Evolutionary conservation across 192 early-diverging fungal genomes (phyloP), one percentile per base, ranked within the genome.

Genomic region (Obelidium mucronatum): DNA sequence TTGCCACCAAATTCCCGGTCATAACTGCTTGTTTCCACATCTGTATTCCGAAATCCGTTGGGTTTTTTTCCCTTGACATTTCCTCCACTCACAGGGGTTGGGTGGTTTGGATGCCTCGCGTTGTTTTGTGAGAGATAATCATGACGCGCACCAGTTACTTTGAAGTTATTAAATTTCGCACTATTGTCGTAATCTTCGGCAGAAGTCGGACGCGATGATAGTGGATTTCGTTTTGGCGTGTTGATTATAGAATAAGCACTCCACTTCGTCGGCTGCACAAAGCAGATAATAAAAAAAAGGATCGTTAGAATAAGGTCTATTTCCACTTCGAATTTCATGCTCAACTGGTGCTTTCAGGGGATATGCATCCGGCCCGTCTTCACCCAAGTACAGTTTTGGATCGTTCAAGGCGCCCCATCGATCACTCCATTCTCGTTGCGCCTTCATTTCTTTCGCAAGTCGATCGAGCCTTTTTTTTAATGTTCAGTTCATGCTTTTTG

Each of bases 181-280:
- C n/a, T n/a, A n/a, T 55, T 58, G 1, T 8, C n/a, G n/a, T 55
- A 15, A 19, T 31, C 54, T 37, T 72, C 94, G 22, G 95, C 93
- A 24, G 90, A 82, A 28, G 90, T 91, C 61, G 92, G 87, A 15
- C 94, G 93, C 80, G 95, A 91, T n/a, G 90, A 91, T 11, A 63
- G 68, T 4, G 76, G 69, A 53, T 78, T 63, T 1, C 55, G 39
- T 15, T 62, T 37, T 51, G 70, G 72, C 34, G 66, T 44, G 37
- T 64, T 53, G 75, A 66, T 42, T 42, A 78, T 48, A n/a, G 36
- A 65, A 54, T 65, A 80, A 0, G 79, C 53, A 40, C 26, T 31
- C 79, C 79, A 80, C 31, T 66, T 72, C 42, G 79, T 72, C 22
- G 79, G 74, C 79, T 80, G 51, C 6, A n/a, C n/a, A n/a, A n/a